Base-by-base conservation (phyloP, 2,329 filamentous ascomycete genomes). In the Cercospora berteroae region DNA sequence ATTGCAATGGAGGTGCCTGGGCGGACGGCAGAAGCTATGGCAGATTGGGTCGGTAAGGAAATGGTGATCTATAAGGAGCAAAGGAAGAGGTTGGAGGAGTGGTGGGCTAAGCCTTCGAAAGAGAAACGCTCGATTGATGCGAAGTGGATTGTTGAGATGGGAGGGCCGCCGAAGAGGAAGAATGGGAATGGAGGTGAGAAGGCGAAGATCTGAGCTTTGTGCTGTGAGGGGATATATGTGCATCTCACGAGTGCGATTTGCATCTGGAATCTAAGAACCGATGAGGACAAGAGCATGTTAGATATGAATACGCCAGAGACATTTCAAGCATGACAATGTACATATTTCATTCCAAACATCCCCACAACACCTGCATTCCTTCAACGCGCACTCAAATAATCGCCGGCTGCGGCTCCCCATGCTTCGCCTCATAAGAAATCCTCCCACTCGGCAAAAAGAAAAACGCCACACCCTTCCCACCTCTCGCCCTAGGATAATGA, bases 1-100 rank as follows among this genome's bases (percentile, higher is more conserved):
- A 87, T 97, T 33, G 90, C 94, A 0, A 92, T 97, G 87, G 93
- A 97, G 79, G 85, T 86, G 5, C 60, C 63, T 16, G 20, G 48
- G 18, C 63, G 58, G 12, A 66, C 68, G 4, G 68, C 68, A 4
- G 63, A 61, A n/a, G 39, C 57, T 5, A 25, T 66, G 31, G 66
- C 68, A 2, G 66, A 64, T 27, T 70, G 68, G 68, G 27, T 70
- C 13, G 60, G 50, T 9, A 56, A 29, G 12, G 42, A 65, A 33
- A 44, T 70, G 20, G 63, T 42, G 55, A 27, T 52, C 1, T 68
- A 58, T 71, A 72, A 13, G 23, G 42, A 67, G 64, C 8, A 75
- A 72, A 9, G 67, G 27, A 67, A 61, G 55, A 61, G 39, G 27
- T 50, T 67, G 58, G 60, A 65, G 44, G 58, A 60, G 16, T 70